phyloP scores from a whole-genome alignment of 805 yeast genomes.

The Priceomyces haplophilus region DNA sequence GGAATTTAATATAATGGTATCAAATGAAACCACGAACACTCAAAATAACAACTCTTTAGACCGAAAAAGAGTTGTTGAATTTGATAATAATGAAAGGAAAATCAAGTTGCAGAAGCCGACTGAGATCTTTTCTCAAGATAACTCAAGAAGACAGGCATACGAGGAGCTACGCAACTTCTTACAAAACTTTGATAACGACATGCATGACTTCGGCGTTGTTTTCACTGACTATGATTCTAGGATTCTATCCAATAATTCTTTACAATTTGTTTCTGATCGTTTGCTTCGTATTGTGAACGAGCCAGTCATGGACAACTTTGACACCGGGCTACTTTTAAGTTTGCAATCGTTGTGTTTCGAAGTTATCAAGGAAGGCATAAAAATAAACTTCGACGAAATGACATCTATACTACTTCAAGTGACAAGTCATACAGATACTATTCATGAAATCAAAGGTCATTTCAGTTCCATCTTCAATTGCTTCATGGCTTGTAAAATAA shows the following conservation, averaged over 20 bases:
- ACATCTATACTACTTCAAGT: conserved; percentile 2
- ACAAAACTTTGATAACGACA: neutral
- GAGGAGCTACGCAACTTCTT: conserved; percentile 1
- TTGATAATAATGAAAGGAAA: conserved; percentile 1
- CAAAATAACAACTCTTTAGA: conserved; percentile 4
- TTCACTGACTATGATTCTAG: neutral
- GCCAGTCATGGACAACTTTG: conserved; percentile 13
- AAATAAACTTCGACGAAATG: conserved; percentile 18
- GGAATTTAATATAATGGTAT: conserved; percentile 12
- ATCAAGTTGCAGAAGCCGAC: neutral
- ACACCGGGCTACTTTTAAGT: conserved; percentile 13
- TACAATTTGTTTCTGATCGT: conserved; percentile 15
- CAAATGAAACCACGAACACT: conserved; percentile 7
- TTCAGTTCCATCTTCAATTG: conserved; percentile 20
- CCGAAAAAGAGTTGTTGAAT: conserved; percentile 5
- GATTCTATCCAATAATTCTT: neutral
- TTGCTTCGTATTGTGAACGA: conserved; percentile 24
- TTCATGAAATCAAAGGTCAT: conserved; percentile 2
- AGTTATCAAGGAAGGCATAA: conserved; percentile 20
- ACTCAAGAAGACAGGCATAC: neutral
- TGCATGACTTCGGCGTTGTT: neutral
- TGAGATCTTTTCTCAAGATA: neutral
- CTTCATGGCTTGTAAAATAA: conserved; percentile 31
- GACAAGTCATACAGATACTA: neutral
- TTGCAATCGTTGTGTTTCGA: conserved; percentile 27